Percentiles rank a stretch among this genome's conserved stretches.
Conservation (phyloP, 805 yeast species). For the Metschnikowia baotianmanensis region DNA sequence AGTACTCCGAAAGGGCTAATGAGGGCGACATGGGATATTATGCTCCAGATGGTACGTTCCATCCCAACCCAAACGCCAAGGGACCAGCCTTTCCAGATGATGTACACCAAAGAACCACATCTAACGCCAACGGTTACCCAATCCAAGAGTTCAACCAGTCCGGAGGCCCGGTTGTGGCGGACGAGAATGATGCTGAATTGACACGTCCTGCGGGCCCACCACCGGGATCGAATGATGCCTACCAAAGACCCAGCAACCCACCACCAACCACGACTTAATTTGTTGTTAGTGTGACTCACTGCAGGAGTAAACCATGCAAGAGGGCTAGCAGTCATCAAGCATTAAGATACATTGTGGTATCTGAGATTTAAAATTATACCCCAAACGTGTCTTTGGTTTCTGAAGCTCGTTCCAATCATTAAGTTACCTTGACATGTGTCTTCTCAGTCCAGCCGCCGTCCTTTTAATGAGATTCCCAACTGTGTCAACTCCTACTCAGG, state of each 20-base stretch:
- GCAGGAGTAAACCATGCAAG: too few species aligned
- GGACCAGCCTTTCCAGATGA: slow-evolving; percentile 16
- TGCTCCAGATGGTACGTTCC: slow-evolving; percentile 52
- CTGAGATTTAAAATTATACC: too few species aligned
- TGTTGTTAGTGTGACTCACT: too few species aligned
- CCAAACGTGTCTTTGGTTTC: too few species aligned
- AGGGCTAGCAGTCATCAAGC: too few species aligned
- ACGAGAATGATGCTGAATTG: slow-evolving; percentile 3
- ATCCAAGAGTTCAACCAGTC: slow-evolving; percentile 1
- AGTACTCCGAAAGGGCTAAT: slow-evolving; percentile 65
- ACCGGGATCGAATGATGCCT: slow-evolving; percentile 1
- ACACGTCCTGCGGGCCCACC: slow-evolving; percentile 10
- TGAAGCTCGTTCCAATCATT: too few species aligned
- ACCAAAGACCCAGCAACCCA: slow-evolving; percentile 14
- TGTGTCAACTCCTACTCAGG: too few species aligned
- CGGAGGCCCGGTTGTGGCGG: slow-evolving; percentile 2
- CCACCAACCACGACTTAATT: too few species aligned
- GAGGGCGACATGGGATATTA: slow-evolving; percentile 78
- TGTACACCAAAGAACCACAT: slow-evolving; percentile 15
- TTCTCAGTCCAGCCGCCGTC: too few species aligned
- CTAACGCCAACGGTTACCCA: slow-evolving; percentile 16
- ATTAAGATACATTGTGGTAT: too few species aligned
- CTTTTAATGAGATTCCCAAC: too few species aligned
- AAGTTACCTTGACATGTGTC: too few species aligned
- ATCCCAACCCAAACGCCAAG: slow-evolving; percentile 20